Evolutionary conservation across 768 basidiomycete genomes (phyloP), one percentile per base, ranked within the genome.

Genomic region (Phaeotremella fagi): DNA sequence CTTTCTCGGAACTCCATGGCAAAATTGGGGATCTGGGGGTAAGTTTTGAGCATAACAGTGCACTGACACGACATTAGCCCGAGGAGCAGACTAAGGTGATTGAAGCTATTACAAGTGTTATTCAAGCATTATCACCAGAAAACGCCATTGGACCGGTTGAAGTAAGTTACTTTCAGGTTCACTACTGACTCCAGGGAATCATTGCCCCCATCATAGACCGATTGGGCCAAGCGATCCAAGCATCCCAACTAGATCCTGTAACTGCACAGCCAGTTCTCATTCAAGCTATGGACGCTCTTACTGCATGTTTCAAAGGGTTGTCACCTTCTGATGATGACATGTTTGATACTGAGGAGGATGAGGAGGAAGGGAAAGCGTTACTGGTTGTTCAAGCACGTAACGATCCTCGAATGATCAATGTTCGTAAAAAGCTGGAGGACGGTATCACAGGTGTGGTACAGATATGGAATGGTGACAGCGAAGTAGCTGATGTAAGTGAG

Each of bases 71-170:
- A 35, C 38, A 18, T 9, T 41, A 68, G 68, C 63, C 75, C 3
- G 63, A 67, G 11, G 90, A 94, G 73, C 87, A 87, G 75, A 82
- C 83, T 61, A 95, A 92, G 74, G 88, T 95, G 0, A 77, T 95
- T 41, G 87, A 95, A 69, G 88, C 87, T 0, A 92, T 97, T 47
- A 84, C 89, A 1, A 94, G 90, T 58, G 89, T 97, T 2, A 87
- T 95, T 27, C 88, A 95, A 64, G 92, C 91, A 0, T 74, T 97
- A 45, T 85, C 88, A 0, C 84, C 88, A 0, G 77, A 77, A 36
- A 85, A 90, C 37, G 87, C 82, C 51, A 84, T 94, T 24, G 79
- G 82, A 0, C 87, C 90, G 0, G 79, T 92, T 22, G 82, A 85
- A 75, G 87, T 86, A 46, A 31, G 77, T 73, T 18, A 14, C 14